Evolutionary conservation across 768 basidiomycete genomes (phyloP).

Genomic region (Leucocoprinus birnbaumii): DNA sequence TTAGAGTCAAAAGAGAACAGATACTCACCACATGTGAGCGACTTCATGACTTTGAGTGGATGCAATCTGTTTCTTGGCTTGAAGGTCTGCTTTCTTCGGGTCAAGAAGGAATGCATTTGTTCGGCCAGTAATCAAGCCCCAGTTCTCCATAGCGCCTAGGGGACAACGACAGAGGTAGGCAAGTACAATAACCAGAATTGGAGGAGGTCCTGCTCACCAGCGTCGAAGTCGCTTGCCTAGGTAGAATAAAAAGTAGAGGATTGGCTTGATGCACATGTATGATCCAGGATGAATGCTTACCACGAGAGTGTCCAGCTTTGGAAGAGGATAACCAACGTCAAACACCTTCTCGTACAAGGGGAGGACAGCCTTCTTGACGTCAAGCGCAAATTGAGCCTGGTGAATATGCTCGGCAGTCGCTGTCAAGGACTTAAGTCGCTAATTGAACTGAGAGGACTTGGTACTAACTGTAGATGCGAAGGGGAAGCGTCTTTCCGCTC

Average conservation of each 20-base stretch:
- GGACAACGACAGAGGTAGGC: background rate
- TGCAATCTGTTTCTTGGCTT: slow-evolving; percentile 78
- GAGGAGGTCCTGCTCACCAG: slow-evolving; percentile 42
- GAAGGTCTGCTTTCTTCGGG: slow-evolving; percentile 66
- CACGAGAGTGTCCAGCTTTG: slow-evolving; percentile 92
- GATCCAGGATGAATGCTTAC: slow-evolving; percentile 32
- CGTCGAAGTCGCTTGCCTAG: slow-evolving; percentile 84
- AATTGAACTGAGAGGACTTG: background rate
- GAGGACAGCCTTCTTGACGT: slow-evolving; percentile 77
- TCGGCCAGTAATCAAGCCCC: slow-evolving; percentile 90
- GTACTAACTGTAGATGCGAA: slow-evolving; percentile 77
- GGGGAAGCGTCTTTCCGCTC: slow-evolving; percentile 75
- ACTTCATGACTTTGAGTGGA: slow-evolving; percentile 83
- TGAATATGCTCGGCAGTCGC: slow-evolving; percentile 81
- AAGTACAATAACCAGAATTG: background rate
- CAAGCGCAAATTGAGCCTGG: slow-evolving; percentile 84
- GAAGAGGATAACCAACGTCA: slow-evolving; percentile 88
- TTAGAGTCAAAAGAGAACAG: too few species aligned
- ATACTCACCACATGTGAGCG: slow-evolving; percentile 71
- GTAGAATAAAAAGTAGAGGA: background rate
- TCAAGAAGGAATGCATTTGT: slow-evolving; percentile 81
- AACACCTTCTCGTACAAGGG: slow-evolving; percentile 94
- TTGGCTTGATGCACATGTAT: background rate
- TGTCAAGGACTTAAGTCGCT: slow-evolving; percentile 22
- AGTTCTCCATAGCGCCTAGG: slow-evolving; percentile 89